Evolutionary conservation across 1,139 yeast genomes (phyloP), one percentile per base, ranked within the genome.

Genomic region (Candida mesenterica): DNA sequence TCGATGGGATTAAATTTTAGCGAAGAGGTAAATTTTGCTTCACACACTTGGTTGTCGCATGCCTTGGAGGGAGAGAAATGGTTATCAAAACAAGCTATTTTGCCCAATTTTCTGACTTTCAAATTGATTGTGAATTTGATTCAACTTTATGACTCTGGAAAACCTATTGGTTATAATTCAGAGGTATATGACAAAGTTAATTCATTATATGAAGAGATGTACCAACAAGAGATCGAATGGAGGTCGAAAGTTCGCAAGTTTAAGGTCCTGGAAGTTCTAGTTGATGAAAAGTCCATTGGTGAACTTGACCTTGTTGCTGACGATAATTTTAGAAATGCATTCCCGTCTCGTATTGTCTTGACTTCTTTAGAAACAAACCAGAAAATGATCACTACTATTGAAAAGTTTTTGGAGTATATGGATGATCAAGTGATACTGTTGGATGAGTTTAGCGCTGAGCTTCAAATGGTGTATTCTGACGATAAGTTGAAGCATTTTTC

Each of bases 21-120:
- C 34, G 85, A 82, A 53, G 69, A 70, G 31, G 75, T 73, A 2
- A 69, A 72, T 39, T 72, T 81, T 55, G 82, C 84, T 1, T 68
- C 82, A 0, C 50, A 55, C n/a, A 55, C 62, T n/a, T 82, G 89
- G 89, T 49, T 82, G 8, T 53, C 64, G 3, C 57, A 66, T 41
- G 74, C 79, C 0, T 15, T 63, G 0, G 73, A 68, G 22, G 77
- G 77, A 0, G 77, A 73, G 33, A 50, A 55, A 25, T 80, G 85
- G 85, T 47, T 79, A n/a, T 42, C 57, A 2, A 56, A 62, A n/a
- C 80, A 77, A 40, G 54, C 63, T 0, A 48, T 77, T 1, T 33
- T 75, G 2, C 84, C 87, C 0, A 63, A 57, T 36, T 72, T 76
- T 30, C 77, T 81, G 45, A 57, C 64, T 2, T 68, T 72, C 47